These are phyloP conservation scores for Podospora pseudopauciseta DNA, from an alignment of 495 filamentous ascomycete genomes.

Conservation along the genomic window DNA sequence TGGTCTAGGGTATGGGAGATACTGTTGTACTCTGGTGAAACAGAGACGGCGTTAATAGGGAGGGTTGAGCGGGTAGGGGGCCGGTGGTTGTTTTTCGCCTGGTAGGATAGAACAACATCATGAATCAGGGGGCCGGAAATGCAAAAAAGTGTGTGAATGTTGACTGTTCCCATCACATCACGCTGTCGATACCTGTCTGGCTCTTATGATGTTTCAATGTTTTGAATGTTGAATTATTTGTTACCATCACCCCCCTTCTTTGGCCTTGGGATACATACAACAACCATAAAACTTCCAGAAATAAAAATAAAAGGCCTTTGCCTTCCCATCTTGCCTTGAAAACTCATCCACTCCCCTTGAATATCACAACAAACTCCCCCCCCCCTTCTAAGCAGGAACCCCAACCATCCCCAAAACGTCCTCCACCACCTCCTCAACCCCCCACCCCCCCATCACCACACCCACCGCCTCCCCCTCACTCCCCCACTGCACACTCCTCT, in stretches of 20 bases:
- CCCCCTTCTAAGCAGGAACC: constrained; percentile 55
- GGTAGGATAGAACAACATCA: background rate
- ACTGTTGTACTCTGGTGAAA: background rate
- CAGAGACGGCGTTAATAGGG: background rate
- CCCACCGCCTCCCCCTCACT: constrained; percentile 69
- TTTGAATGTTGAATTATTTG: background rate
- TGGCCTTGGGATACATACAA: background rate
- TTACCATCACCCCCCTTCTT: background rate
- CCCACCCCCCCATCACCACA: constrained; percentile 61
- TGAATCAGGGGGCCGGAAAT: background rate
- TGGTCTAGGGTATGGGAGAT: background rate
- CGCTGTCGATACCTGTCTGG: background rate
- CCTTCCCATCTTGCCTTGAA: background rate
- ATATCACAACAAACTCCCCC: background rate
- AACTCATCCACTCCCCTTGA: background rate
- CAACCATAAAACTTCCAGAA: background rate
- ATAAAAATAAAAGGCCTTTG: background rate
- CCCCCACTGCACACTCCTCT: constrained; percentile 91
- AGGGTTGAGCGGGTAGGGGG: background rate
- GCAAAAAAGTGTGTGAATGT: background rate
- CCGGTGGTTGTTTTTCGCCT: background rate
- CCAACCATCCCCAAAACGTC: constrained; percentile 71
- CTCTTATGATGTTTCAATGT: background rate
- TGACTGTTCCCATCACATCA: background rate
- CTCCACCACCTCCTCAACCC: constrained; percentile 74